Conservation (phyloP, 345 rosid species). For the Salix udensis region DNA sequence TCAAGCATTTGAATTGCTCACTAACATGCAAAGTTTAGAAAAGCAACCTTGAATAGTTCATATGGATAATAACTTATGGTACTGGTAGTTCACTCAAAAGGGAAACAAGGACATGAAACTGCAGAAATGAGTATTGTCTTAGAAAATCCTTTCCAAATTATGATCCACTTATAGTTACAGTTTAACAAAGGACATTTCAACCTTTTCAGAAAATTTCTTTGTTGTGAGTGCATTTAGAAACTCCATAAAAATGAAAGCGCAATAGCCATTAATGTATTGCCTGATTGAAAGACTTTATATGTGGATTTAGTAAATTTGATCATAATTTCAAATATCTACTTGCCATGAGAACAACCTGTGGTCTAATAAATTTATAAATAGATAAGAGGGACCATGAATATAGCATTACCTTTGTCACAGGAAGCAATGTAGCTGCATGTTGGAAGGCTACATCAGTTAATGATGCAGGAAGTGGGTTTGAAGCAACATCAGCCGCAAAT, state of each 20-base stretch:
- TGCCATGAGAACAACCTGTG: not conserved
- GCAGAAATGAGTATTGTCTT: not conserved
- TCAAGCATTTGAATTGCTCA: not conserved
- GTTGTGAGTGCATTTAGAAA: not conserved
- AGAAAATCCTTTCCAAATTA: not conserved
- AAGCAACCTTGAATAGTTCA: not conserved
- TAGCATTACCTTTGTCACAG: constrained; percentile 79
- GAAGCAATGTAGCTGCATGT: constrained; percentile 96
- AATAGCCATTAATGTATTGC: not conserved
- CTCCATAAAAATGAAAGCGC: not conserved
- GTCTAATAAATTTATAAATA: not conserved
- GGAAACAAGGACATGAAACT: not conserved
- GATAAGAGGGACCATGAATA: too few relatives aligned
- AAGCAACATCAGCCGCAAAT: constrained; percentile 78
- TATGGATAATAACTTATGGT: not conserved
- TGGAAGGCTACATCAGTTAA: constrained; percentile 93
- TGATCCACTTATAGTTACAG: not conserved
- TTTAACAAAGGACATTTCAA: not conserved
- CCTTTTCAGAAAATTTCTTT: not conserved
- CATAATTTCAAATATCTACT: not conserved
- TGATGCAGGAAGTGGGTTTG: constrained; percentile 87
- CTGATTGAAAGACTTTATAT: not conserved
- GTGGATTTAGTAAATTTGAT: not conserved
- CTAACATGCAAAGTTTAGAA: not conserved
- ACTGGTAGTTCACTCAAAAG: not conserved